Conservation (phyloP, 2,329 filamentous ascomycete species). For the Kalmusia sp. region DNA sequence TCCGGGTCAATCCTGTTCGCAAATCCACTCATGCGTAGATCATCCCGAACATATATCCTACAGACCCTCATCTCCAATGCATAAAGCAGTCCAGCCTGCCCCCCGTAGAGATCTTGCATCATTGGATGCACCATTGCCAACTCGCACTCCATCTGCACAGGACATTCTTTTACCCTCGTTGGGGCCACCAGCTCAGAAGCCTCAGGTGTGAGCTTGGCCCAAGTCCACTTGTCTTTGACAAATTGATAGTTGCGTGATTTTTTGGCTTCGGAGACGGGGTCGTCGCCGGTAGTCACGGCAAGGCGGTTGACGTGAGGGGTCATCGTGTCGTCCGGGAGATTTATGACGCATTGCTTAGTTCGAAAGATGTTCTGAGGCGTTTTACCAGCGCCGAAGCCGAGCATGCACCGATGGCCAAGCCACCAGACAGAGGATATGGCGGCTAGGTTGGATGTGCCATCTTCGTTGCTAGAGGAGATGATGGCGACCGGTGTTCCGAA, state of each 20-base stretch:
- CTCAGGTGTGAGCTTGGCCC: slow-evolving; percentile 43
- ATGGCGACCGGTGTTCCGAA: slow-evolving; percentile 51
- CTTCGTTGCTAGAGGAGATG: slow-evolving; percentile 49
- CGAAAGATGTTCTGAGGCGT: slow-evolving; percentile 52
- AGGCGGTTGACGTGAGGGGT: slow-evolving; percentile 46
- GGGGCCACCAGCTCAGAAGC: slow-evolving; percentile 45
- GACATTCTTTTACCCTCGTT: slow-evolving; percentile 48
- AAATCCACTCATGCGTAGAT: slow-evolving; percentile 46
- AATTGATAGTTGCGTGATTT: not conserved
- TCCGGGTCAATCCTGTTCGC: slow-evolving; percentile 53
- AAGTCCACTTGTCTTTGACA: slow-evolving; percentile 49
- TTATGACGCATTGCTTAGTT: slow-evolving; percentile 53
- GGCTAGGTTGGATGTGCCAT: slow-evolving; percentile 45
- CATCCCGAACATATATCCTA: slow-evolving; percentile 42
- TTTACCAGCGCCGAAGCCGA: slow-evolving; percentile 48
- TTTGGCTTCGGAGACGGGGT: not conserved
- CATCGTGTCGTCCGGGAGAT: slow-evolving; percentile 49
- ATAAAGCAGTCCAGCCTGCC: slow-evolving; percentile 26
- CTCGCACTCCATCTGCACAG: slow-evolving; percentile 54
- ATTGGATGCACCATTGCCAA: slow-evolving; percentile 42
- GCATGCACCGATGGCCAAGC: slow-evolving; percentile 53
- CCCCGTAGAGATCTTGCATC: slow-evolving; percentile 36
- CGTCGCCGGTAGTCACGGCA: slow-evolving; percentile 41
- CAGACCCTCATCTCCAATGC: slow-evolving; percentile 49
- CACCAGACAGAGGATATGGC: slow-evolving; percentile 57